Base-by-base conservation (phyloP, 306 rosid species). In the Cicer judaicum region DNA sequence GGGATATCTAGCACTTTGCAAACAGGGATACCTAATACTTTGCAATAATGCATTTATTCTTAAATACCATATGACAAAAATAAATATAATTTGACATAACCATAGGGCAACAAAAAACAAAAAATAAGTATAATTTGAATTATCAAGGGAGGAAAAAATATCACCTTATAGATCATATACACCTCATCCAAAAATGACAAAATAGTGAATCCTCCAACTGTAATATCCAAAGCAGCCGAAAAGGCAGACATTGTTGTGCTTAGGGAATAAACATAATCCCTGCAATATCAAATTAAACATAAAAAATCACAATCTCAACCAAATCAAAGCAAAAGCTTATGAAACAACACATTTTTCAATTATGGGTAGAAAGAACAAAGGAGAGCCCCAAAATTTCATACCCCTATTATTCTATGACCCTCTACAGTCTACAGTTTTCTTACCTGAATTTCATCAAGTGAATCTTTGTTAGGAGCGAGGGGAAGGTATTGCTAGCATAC, bases 181-280 rank as follows among this genome's bases (percentile, higher is more conserved):
- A 89, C 69, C 80, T 93, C 98, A 74, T 93, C 96, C 85, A 91
- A 73, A 81, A 83, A 93, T 56, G 87, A 77, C 39, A 87, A 83
- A 77, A 79, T 72, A 59, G 91, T 87, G 85, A 91, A 80, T 69
- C 98, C 96, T 74, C 75, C 79, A 44, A 88, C 80, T 4, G 42
- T 82, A 61, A 85, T 84, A 77, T 62, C 85, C 52, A 85, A 77
- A 73, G 92, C 78, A 73, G 87, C 82, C 13, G 97, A 88, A 60
- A 85, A 81, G 79, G 91, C 78, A 62, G 78, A 57, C 48, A 77
- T 71, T 56, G 80, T 79, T 76, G 85, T 79, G 87, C 92, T 82
- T 75, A 93, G 83, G 46, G 98, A 88, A 81, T 83, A 87, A 79
- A 84, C 64, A 80, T 56, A 85, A 67, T 84, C 85, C 94, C 98